A percentile compares a stretch with the other conserved stretches of the same genome.
These are phyloP conservation scores for Pseudonitzschia multiseries DNA, from an alignment of 108 stramenopile genomes.

Conservation along the genomic window DNA sequence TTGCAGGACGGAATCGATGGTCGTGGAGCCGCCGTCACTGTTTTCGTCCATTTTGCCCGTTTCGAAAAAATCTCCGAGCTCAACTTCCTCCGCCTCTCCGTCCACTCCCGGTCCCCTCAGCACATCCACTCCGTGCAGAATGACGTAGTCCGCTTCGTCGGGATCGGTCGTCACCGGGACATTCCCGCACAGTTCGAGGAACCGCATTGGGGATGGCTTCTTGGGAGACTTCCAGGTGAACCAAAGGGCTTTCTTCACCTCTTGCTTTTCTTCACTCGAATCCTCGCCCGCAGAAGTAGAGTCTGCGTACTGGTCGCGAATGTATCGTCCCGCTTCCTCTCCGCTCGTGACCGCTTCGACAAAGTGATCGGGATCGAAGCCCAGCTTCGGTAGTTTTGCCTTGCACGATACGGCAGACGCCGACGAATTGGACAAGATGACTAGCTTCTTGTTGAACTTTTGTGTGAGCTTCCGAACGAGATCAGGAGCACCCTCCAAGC, in stretches of 20 bases:
- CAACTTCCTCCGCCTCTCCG: conserved; percentile 22
- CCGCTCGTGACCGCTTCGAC: conserved; percentile 82
- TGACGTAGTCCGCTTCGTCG: conserved; percentile 73
- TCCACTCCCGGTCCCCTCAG: conserved; percentile 31
- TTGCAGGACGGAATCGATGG: conserved; percentile 51
- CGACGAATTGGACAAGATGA: conserved; percentile 86
- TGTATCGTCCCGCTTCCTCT: conserved; percentile 56
- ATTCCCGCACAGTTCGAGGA: conserved; percentile 57
- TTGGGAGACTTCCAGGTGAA: conserved; percentile 66
- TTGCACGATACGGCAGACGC: conserved; percentile 51
- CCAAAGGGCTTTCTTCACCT: conserved; percentile 54
- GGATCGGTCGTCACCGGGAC: conserved; percentile 44
- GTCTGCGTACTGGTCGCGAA: conserved; percentile 41
- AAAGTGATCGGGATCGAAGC: conserved; percentile 67
- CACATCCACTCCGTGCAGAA: conserved; percentile 68
- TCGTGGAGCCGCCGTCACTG: background rate
- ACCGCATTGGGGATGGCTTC: conserved; percentile 44
- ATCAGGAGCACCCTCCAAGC: conserved; percentile 65
- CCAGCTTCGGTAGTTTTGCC: conserved; percentile 58
- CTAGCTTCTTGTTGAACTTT: conserved; percentile 59
- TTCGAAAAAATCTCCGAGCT: conserved; percentile 18
- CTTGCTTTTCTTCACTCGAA: background rate
- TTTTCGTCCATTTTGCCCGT: conserved; percentile 23
- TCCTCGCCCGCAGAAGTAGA: background rate
- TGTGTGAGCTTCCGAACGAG: conserved; percentile 47